These are phyloP conservation scores for Fusarium sp. DNA, from an alignment of 2,329 filamentous ascomycete genomes.

Conservation along the genomic window DNA sequence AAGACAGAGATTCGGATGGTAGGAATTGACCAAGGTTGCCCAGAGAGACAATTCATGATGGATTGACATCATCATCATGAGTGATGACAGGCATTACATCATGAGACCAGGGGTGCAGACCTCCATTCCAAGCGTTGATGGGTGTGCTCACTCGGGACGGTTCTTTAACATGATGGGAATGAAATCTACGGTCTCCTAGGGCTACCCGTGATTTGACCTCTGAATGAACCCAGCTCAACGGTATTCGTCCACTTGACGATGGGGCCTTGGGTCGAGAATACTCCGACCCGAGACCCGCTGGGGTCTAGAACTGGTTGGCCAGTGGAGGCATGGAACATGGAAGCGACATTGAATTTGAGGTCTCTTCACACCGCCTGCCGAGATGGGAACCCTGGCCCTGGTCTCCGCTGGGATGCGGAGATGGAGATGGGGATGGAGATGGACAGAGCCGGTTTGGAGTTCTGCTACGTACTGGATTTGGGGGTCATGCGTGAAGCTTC, in stretches of 20 bases:
- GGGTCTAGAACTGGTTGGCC: not conserved
- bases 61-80: conserved; percentile 30
- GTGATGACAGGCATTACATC: conserved; percentile 27
- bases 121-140: not conserved
- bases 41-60: conserved; percentile 16
- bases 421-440: not conserved
- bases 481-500: conserved; percentile 8
- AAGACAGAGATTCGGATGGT: not conserved
- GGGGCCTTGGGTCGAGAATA: conserved; percentile 6
- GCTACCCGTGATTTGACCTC: conserved; percentile 14
- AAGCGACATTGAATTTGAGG: not conserved
- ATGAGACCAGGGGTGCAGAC: conserved; percentile 23
- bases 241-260: conserved; percentile 7
- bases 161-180: not conserved
- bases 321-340: not conserved
- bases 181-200: not conserved
- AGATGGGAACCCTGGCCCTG: not conserved
- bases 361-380: conserved; percentile 4
- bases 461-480: not conserved
- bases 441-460: not conserved
- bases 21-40: not conserved
- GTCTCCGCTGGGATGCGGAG: not conserved
- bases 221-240: not conserved
- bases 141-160: not conserved
- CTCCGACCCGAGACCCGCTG: conserved; percentile 8